These are phyloP conservation scores for Scedosporium minutisporum DNA, from an alignment of 2,329 filamentous ascomycete species.

Conservation along the genomic window DNA sequence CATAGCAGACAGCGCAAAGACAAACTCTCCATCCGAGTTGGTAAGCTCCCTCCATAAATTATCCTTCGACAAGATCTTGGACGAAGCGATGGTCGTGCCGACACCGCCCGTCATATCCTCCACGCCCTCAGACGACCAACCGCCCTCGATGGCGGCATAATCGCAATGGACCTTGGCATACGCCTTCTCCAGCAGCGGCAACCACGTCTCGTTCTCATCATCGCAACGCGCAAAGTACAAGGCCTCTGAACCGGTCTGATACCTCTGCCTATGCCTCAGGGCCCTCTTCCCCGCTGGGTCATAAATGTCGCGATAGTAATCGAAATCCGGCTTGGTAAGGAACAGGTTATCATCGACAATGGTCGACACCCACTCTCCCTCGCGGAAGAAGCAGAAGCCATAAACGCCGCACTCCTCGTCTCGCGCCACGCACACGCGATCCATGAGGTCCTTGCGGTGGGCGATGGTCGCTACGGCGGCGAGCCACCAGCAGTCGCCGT, in stretches of 20 bases:
- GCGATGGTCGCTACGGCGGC: slow-evolving; percentile 27
- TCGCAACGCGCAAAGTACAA: slow-evolving; percentile 67
- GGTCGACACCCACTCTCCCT: slow-evolving; percentile 61
- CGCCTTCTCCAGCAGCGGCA: slow-evolving; percentile 69
- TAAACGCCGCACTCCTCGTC: slow-evolving; percentile 71
- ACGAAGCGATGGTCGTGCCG: slow-evolving; percentile 43
- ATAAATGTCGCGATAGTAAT: slow-evolving; percentile 28
- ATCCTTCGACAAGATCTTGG: slow-evolving; percentile 55
- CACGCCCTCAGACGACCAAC: slow-evolving; percentile 53
- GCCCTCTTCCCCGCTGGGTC: slow-evolving; percentile 40
- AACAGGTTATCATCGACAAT: slow-evolving; percentile 49
- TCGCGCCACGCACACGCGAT: slow-evolving; percentile 62
- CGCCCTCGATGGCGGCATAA: slow-evolving; percentile 64
- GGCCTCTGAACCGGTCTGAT: slow-evolving; percentile 59
- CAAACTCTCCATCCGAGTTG: slow-evolving; percentile 57
- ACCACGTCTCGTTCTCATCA: slow-evolving; percentile 69
- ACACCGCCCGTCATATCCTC: slow-evolving; percentile 49
- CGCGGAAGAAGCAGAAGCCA: slow-evolving; percentile 75
- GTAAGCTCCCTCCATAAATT: slow-evolving; percentile 61
- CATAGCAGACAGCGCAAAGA: slow-evolving; percentile 37
- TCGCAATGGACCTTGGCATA: slow-evolving; percentile 77
- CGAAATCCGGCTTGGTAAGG: slow-evolving; percentile 30
- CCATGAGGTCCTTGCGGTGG: slow-evolving; percentile 47
- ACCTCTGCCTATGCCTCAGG: slow-evolving; percentile 48
- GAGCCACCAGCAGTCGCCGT: slow-evolving; percentile 82